A percentile compares a stretch with the other conserved stretches of the same genome.
Evolutionary conservation across 2,329 filamentous ascomycete genomes (phyloP).

Genomic region (Podosphaera fusca): DNA sequence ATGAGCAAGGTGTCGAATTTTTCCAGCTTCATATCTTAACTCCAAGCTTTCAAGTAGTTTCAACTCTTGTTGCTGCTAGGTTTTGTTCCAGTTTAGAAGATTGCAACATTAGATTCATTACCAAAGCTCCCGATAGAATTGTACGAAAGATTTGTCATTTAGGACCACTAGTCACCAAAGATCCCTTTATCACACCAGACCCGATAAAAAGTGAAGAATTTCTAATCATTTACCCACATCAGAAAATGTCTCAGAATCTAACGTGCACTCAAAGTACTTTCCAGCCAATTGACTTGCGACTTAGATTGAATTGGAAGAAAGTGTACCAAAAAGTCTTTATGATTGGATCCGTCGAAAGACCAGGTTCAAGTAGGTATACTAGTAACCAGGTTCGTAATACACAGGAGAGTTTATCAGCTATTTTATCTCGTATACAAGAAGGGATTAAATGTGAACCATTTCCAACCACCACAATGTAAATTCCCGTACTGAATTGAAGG

Average conservation of each 20-base stretch:
- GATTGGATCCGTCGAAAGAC: not conserved
- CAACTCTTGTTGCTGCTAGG: constrained; percentile 17
- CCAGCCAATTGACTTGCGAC: constrained; percentile 4
- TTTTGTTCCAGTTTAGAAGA: not conserved
- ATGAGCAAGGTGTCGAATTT: constrained; percentile 19
- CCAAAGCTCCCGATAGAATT: constrained; percentile 4
- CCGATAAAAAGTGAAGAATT: constrained; percentile 1
- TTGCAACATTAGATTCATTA: not conserved
- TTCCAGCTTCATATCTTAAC: constrained; percentile 24
- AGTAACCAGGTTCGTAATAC: not conserved
- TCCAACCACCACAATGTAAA: constrained; percentile 7
- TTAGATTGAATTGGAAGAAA: constrained; percentile 7
- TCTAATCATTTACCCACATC: not conserved
- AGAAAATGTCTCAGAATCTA: not conserved
- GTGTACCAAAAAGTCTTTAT: constrained; percentile 3
- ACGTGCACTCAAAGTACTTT: not conserved
- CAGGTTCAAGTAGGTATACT: not conserved
- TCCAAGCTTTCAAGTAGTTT: constrained; percentile 22
- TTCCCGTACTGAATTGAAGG: not conserved
- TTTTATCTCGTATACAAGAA: constrained; percentile 4
- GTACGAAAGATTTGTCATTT: constrained; percentile 1
- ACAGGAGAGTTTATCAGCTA: constrained; percentile 3
- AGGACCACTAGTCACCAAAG: constrained; percentile 3
- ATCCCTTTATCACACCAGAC: constrained; percentile 14
- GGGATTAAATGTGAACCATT: constrained; percentile 4